Base-by-base conservation (phyloP, 106 monocot genomes). In the Dactylorhiza incarnata region DNA sequence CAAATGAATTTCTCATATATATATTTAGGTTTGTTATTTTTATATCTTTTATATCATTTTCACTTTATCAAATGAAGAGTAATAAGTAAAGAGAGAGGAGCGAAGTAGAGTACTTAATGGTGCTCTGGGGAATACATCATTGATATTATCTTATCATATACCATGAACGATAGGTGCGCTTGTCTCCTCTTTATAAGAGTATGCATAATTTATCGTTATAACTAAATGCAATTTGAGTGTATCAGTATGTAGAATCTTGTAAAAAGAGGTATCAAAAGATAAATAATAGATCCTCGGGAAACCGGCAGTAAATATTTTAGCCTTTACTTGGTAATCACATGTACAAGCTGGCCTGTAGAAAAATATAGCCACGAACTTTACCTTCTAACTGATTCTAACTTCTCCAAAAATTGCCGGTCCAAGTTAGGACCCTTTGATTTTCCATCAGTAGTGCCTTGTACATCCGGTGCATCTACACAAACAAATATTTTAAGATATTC, bases 311-410 rank as follows among this genome's bases (percentile, higher is more conserved):
- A 63, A 7, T 7, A 63, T 23, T 12, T 25, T 3, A 63, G 24
- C 19, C 20, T 19, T 2, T 7, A 9, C n/a, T 9, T 19, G 10
- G 29, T 11, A 24, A 66, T 12, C 66, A 37, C 12, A 66, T 37
- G 66, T 5, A 66, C 12, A 29, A 66, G 66, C 11, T 58, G 22
- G 13, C 17, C 4, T 37, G 66, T 26, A 12, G 29, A 66, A 66
- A 37, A 24, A 66, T 11, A 12, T 37, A 66, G 66, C 22, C 10
- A 26, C 12, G 66, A 37, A 66, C 9, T 25, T 66, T 66, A 66
- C 66, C 66, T 66, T 66, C 66, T 66, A 66, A 66, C 66, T 10
- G 66, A 66, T 66, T 66, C 66, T 26, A 66, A 3, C 66, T 66
- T 66, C 66, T 66, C 66, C 29, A 66, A 66, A 66, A 66, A 66